Conservation (phyloP, 495 filamentous ascomycete species). For the Daldinia childiae region DNA sequence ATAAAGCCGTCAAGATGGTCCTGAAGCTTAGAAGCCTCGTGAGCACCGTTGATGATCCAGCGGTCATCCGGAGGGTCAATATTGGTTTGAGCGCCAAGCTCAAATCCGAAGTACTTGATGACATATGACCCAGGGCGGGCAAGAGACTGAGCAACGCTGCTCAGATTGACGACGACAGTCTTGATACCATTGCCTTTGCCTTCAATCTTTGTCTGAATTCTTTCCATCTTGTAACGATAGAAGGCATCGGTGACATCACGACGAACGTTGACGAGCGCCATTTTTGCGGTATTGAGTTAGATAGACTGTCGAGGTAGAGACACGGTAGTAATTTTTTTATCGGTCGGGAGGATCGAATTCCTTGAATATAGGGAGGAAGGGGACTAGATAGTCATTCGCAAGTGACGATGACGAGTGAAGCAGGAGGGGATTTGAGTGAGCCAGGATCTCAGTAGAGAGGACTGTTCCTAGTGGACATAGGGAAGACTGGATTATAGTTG, state of each 20-base stretch:
- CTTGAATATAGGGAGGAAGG: constrained; percentile 25
- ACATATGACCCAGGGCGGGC: constrained; percentile 92
- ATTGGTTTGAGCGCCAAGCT: constrained; percentile 97
- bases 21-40: constrained; percentile 94
- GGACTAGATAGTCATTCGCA: constrained; percentile 47
- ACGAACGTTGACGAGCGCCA: constrained; percentile 91
- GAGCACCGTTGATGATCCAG: constrained; percentile 99
- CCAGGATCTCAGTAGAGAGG: constrained; percentile 58
- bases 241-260: constrained; percentile 98
- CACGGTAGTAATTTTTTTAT: constrained; percentile 30
- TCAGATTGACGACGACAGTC: constrained; percentile 95
- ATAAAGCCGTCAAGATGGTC: constrained; percentile 99
- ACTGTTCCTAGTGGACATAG: constrained; percentile 61
- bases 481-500: constrained; percentile 54
- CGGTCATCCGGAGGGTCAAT: constrained; percentile 96
- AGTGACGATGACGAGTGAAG: constrained; percentile 29
- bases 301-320: constrained; percentile 40
- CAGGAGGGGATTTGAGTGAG: constrained; percentile 46
- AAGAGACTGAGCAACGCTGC: constrained; percentile 91
- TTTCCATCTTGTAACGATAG: constrained; percentile 99
- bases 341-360: constrained; percentile 38
- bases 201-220: constrained; percentile 97
- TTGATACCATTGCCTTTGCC: constrained; percentile 99
- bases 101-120: constrained; percentile 99
- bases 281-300: constrained; percentile 54